phyloP scores from a whole-genome alignment of 306 rosid species.

The Phaseolus lunatus region DNA sequence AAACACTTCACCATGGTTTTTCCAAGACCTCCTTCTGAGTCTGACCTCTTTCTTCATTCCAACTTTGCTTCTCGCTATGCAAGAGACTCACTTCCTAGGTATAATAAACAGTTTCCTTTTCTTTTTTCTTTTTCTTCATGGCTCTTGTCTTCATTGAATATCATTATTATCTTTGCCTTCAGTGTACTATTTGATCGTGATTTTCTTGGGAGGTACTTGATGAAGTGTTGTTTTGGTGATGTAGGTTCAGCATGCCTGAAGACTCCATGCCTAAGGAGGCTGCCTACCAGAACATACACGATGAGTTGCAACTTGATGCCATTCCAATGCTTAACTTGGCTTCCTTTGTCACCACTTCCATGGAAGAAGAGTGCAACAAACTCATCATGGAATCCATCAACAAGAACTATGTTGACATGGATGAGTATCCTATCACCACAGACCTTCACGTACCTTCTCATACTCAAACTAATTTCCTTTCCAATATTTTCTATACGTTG shows the following conservation, averaged over 20 bases:
- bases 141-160: not conserved
- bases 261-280: constrained; percentile 68
- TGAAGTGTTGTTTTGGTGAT: not conserved
- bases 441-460: constrained; percentile 62
- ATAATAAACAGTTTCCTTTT: too few species aligned
- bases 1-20: constrained; percentile 40
- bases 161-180: not conserved
- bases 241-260: constrained; percentile 50
- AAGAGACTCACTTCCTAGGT: constrained; percentile 51
- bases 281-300: constrained; percentile 64
- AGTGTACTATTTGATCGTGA: not conserved
- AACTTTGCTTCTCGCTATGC: constrained; percentile 37
- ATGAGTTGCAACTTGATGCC: constrained; percentile 72
- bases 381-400: constrained; percentile 80
- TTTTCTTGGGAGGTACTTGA: not conserved
- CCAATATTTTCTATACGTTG: not conserved
- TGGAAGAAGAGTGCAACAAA: constrained; percentile 80
- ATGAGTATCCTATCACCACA: constrained; percentile 81
- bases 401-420: constrained; percentile 83
- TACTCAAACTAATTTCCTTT: not conserved
- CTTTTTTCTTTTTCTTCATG: too few species aligned
- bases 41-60: constrained; percentile 45
- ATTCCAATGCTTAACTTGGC: constrained; percentile 78
- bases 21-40: constrained; percentile 47
- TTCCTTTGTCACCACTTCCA: constrained; percentile 80